Evolutionary conservation across 352 stramenopile species (phyloP).

Genomic region (Pythium grandisporangium): DNA sequence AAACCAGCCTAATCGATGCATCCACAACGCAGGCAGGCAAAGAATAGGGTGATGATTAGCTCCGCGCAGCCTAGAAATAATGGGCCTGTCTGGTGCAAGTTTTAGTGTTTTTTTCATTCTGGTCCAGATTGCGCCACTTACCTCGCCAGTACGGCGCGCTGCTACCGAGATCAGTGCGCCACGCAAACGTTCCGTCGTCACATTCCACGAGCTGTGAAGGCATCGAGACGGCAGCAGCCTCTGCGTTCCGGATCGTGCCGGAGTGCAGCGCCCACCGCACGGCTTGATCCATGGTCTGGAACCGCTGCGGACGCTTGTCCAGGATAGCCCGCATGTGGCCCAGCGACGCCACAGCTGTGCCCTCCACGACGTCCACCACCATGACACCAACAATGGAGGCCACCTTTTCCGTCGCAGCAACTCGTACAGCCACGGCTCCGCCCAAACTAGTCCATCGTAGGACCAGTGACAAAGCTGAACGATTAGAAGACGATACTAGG

Average conservation of each 20-base stretch:
- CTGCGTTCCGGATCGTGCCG: conserved; percentile 61
- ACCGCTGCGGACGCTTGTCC: conserved; percentile 49
- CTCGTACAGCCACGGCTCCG: conserved; percentile 70
- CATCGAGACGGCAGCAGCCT: conserved; percentile 70
- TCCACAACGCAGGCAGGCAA: conserved; percentile 3
- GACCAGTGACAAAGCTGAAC: no score
- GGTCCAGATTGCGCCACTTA: no score
- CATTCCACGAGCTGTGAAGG: conserved; percentile 58
- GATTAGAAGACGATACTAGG: no score
- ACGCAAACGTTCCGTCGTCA: conserved; percentile 45
- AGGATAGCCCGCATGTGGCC: conserved; percentile 80
- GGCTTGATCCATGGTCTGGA: conserved; percentile 58
- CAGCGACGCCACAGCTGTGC: conserved; percentile 78
- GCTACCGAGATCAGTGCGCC: conserved; percentile 67
- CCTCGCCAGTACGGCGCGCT: conserved; percentile 75
- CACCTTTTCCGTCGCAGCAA: conserved; percentile 46
- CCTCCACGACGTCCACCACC: conserved; percentile 87
- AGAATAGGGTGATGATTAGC: not conserved
- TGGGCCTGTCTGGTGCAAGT: no score
- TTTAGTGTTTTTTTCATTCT: no score
- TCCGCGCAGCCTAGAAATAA: no score
- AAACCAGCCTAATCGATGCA: conserved; percentile 57
- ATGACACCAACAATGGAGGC: conserved; percentile 68
- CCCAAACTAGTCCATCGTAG: conserved; percentile 39
- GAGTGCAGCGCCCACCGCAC: conserved; percentile 77